Base-by-base conservation (phyloP, 306 rosid species). In the Ochetophila trinervis region DNA sequence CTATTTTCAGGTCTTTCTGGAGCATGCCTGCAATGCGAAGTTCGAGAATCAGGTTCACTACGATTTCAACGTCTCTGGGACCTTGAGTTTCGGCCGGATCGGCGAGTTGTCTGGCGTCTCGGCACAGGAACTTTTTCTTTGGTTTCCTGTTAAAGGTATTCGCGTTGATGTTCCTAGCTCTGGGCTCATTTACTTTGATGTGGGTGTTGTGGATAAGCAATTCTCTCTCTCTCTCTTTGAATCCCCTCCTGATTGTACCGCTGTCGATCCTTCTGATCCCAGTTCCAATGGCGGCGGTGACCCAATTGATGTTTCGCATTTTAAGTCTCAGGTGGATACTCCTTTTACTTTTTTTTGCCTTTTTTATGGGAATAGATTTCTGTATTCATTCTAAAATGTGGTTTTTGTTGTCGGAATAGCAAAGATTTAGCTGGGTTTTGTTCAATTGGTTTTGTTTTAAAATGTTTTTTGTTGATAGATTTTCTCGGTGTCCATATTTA, bases 191-290 rank as follows among this genome's bases (percentile, higher is more conserved):
- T 84, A 91, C 71, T 91, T 91, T 24, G 96, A 91, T 67, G 96
- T 91, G 23, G 96, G 96, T 42, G 96, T 91, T n/a, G 91, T 91
- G 0, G 91, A 88, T 52, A 91, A 91, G 78, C 97, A 91, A 65
- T 91, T 88, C 74, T 85, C 97, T 19, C 30, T 88, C 34, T 91
- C 97, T 0, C 88, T 88, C 14, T 91, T 88, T 36, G 91, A 88
- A 47, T 79, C 75, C 4, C 94, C 95, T 10, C 90, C 90, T 6
- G 87, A 81, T 84, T 91, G 95, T 59, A 74, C 78, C 30, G 82
- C 77, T 3, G 82, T 67, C 40, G 82, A 78, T 20, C 75, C 85
- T 14, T 71, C 80, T 27, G 75, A 51, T 62, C 75, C 65, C 18
- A 17, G 13, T 37, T 22, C 57, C 58, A 5, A 47, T 49, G 14